Percentiles rank a stretch among this genome's conserved stretches.
These are phyloP conservation scores for Calonectria hawksworthii DNA, from an alignment of 2,329 filamentous ascomycete species.

Conservation along the genomic window DNA sequence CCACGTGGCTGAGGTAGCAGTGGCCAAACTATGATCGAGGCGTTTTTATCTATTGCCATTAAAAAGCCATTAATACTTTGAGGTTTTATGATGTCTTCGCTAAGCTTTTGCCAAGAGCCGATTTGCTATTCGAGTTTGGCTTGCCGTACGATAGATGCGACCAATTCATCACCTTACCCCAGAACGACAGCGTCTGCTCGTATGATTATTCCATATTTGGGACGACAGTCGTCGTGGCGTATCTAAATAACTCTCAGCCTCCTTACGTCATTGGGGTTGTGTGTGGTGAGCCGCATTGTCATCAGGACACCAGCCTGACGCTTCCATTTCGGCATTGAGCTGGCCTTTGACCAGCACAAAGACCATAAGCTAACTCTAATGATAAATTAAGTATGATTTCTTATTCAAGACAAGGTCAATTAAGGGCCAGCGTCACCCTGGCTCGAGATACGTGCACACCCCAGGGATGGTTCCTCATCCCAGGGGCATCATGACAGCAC, in stretches of 20 bases:
- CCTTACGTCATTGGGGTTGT: not conserved
- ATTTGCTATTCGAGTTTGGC: not conserved
- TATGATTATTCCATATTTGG: not conserved
- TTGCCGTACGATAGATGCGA: not conserved
- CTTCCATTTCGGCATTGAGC: not conserved
- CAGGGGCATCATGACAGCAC: not conserved
- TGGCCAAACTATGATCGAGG: too few relatives aligned
- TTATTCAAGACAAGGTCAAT: not conserved
- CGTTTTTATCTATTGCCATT: not conserved
- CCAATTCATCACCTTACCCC: not conserved
- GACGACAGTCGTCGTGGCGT: not conserved
- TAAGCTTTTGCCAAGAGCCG: not conserved
- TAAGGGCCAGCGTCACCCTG: not conserved
- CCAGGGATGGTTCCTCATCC: not conserved
- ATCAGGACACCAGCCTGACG: not conserved
- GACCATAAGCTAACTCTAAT: not conserved
- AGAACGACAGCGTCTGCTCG: not conserved
- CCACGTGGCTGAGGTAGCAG: not conserved
- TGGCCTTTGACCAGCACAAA: not conserved
- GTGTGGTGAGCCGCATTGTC: not conserved
- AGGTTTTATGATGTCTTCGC: not conserved
- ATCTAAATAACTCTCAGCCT: not conserved
- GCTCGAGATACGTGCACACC: not conserved
- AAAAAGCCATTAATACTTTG: not conserved
- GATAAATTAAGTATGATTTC: not conserved